These are phyloP conservation scores for Pseudonitzschia multiseries DNA, from an alignment of 108 stramenopile species.

Conservation along the genomic window DNA sequence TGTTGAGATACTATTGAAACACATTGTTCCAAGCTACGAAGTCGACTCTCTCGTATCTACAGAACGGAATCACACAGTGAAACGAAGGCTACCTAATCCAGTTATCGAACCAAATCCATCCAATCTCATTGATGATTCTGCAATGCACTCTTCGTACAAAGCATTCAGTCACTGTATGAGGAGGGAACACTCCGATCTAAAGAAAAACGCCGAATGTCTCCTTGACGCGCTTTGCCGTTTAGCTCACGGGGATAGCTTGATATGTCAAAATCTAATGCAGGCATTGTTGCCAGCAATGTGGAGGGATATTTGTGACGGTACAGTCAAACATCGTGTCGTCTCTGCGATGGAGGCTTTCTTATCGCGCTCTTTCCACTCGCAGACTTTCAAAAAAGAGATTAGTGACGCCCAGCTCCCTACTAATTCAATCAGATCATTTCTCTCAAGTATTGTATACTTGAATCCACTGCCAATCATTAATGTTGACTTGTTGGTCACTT, in stretches of 20 bases:
- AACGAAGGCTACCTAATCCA: neutral
- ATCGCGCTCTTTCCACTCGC: constrained; percentile 68
- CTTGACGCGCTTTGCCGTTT: constrained; percentile 44
- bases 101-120: neutral
- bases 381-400: constrained; percentile 46
- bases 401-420: constrained; percentile 7
- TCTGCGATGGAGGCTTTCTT: constrained; percentile 61
- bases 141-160: neutral
- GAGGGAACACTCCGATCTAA: neutral
- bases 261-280: constrained; percentile 57
- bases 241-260: constrained; percentile 47
- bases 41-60: neutral
- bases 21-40: neutral
- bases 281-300: constrained; percentile 56
- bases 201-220: neutral
- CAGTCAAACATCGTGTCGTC: constrained; percentile 43
- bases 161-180: neutral
- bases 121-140: neutral
- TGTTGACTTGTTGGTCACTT: constrained; percentile 47
- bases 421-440: constrained; percentile 54
- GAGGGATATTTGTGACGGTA: constrained; percentile 43
- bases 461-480: constrained; percentile 62
- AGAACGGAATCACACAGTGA: neutral
- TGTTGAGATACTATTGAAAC: constrained; percentile 60
- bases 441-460: constrained; percentile 47